Evolutionary conservation across 257 asterid genomes (phyloP).

Genomic region (Plectranthus barbatus): DNA sequence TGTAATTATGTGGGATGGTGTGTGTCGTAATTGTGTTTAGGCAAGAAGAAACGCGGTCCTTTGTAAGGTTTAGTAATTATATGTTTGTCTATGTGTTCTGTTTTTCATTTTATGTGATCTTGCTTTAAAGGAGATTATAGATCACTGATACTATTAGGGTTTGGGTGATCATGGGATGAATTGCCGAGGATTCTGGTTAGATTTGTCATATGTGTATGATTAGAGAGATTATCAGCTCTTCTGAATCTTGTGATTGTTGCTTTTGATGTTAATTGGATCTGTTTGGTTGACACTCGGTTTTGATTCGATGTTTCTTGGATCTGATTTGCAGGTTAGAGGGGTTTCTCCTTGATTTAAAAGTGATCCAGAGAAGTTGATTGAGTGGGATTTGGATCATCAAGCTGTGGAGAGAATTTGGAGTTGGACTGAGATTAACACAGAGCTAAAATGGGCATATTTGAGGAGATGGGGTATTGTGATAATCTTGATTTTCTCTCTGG

Average conservation of each 20-base stretch:
- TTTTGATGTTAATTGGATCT: slow-evolving; percentile 5
- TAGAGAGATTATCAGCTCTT: no score
- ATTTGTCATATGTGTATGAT: no score
- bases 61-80: not conserved
- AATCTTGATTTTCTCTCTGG: slow-evolving; percentile 36
- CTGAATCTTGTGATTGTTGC: not conserved
- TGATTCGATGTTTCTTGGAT: not conserved
- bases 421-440: not conserved
- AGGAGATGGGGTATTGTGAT: slow-evolving; percentile 40
- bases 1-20: not conserved
- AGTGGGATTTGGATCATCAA: not conserved
- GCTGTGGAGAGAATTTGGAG: slow-evolving; percentile 6
- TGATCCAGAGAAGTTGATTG: not conserved
- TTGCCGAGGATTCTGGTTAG: no score
- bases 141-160: no score
- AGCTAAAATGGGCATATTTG: slow-evolving; percentile 39
- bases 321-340: slow-evolving; percentile 5
- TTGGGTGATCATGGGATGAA: no score
- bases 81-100: not conserved
- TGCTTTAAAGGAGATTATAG: no score
- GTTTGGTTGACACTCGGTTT: not conserved
- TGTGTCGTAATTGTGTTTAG: not conserved
- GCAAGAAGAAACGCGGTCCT: not conserved
- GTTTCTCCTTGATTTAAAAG: not conserved
- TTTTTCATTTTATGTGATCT: not conserved